phyloP scores from a whole-genome alignment of 2,329 filamentous ascomycete genomes.

The Exutisphaerella laricina region DNA sequence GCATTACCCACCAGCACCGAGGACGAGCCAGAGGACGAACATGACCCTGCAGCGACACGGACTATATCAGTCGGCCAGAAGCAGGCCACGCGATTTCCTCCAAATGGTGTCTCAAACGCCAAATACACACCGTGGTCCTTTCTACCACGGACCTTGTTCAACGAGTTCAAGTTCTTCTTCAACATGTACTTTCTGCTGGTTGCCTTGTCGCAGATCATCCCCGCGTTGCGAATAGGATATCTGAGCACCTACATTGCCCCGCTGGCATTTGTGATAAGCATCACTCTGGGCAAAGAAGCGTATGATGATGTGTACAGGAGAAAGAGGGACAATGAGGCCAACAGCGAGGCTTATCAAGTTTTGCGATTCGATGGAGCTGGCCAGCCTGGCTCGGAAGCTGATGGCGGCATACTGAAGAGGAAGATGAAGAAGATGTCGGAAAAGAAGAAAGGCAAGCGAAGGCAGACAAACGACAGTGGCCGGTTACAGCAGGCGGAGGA shows the following conservation, averaged over 20 bases:
- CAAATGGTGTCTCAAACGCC: constrained; percentile 90
- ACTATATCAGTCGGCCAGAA: constrained; percentile 68
- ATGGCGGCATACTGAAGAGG: constrained; percentile 27
- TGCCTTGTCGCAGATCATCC: constrained; percentile 87
- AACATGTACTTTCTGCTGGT: constrained; percentile 99
- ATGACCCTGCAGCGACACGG: constrained; percentile 63
- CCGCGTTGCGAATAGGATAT: constrained; percentile 84
- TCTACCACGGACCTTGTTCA: constrained; percentile 88
- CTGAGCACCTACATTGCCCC: constrained; percentile 91
- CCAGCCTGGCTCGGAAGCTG: constrained; percentile 33
- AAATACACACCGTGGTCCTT: constrained; percentile 97
- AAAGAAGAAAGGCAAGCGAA: constrained; percentile 31
- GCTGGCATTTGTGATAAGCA: constrained; percentile 80
- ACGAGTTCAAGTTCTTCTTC: constrained; percentile 99
- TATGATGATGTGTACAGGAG: constrained; percentile 85
- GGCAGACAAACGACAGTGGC: constrained; percentile 24
- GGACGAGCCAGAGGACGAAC: constrained; percentile 41
- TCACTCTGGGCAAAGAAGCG: constrained; percentile 94
- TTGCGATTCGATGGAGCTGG: constrained; percentile 59
- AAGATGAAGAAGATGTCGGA: constrained; percentile 29
- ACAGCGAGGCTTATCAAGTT: constrained; percentile 81
- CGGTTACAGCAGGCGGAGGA: constrained; percentile 62
- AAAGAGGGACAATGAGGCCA: constrained; percentile 84
- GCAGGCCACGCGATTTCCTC: constrained; percentile 72
- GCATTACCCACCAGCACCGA: constrained; percentile 26